Base-by-base conservation (phyloP, 257 asterid species). In the Apocynum venetum region DNA sequence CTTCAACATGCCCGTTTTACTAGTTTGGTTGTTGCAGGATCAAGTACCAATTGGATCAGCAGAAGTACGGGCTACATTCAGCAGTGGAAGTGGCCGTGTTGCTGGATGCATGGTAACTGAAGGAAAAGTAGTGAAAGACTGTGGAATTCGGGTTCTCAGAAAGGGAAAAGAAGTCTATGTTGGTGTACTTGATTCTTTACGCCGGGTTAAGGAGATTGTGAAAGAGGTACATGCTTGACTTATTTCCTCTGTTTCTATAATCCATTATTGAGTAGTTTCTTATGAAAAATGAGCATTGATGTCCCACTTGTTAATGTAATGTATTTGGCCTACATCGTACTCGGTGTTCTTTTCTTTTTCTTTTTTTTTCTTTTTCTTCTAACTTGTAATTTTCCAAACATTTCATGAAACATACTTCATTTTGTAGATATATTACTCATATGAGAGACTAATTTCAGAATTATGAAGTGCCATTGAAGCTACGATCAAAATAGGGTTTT, bases 71-170 rank as follows among this genome's bases (percentile, higher is more conserved):
- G 97, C 96, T 1, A 96, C 93, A 69, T 96, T 96, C 85, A 93
- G 90, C 83, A 96, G 98, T 70, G 99, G 99, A 81, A 96, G 99
- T 79, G 97, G 97, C 13, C 92, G 94, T 51, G 99, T 90, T 80
- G 99, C 99, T 79, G 99, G 99, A 69, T 93, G 99, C 89, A 91
- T 93, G 95, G 93, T 92, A 43, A 90, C 89, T 0, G 98, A 96
- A 79, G 99, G 99, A 53, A 96, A 93, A 86, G 77, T 96, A 63
- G 96, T 84, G 75, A 89, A 90, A 85, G 97, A 83, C 72, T 93
- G 91, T 82, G 99, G 99, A 63, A 81, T 96, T 78, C 94, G 96
- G 73, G 97, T 93, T 57, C 60, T 78, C 59, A 89, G 99, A 78
- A 92, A 86, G 79, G 89, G 97, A 80, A 92, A 89, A 88, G 88